phyloP scores from a whole-genome alignment of 2,329 filamentous ascomycete species.

The Pseudocercospora ulei region DNA sequence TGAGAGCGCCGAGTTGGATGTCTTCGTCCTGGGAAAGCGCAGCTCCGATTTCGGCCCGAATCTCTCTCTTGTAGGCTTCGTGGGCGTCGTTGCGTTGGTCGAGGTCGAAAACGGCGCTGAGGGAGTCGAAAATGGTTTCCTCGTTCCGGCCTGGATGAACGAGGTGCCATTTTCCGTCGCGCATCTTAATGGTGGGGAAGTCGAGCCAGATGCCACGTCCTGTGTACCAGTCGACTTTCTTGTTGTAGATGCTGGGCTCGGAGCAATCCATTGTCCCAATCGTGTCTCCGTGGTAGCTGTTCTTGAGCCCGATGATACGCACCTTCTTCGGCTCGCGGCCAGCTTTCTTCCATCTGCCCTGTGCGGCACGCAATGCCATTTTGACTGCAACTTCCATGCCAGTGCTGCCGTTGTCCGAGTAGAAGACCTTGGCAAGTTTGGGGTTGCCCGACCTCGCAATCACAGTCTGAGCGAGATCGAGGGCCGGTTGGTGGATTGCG shows the following conservation, averaged over 20 bases:
- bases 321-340: slow-evolving; percentile 46
- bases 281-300: slow-evolving; percentile 78
- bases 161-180: slow-evolving; percentile 56
- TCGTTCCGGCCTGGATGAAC: slow-evolving; percentile 43
- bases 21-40: too few relatives aligned
- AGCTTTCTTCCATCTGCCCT: slow-evolving; percentile 55
- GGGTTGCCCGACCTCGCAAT: slow-evolving; percentile 53
- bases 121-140: slow-evolving; percentile 39
- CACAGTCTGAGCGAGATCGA: slow-evolving; percentile 57
- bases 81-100: slow-evolving; percentile 19
- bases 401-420: slow-evolving; percentile 74
- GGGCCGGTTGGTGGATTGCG: slow-evolving; percentile 66
- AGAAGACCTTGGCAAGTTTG: slow-evolving; percentile 63
- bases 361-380: slow-evolving; percentile 66
- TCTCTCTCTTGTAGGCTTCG: slow-evolving; percentile 27
- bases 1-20: slow-evolving; percentile 62
- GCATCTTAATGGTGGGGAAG: slow-evolving; percentile 61
- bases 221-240: slow-evolving; percentile 77
- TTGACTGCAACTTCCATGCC: slow-evolving; percentile 77
- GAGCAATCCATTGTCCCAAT: slow-evolving; percentile 81
- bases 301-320: slow-evolving; percentile 63
- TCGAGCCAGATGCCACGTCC: slow-evolving; percentile 72
- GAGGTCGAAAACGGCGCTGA: slow-evolving; percentile 55
- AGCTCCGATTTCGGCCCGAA: too few relatives aligned
- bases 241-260: slow-evolving; percentile 66